Base-by-base conservation (phyloP, 176 grass and related monocot genomes). In the Stipa capillata region DNA sequence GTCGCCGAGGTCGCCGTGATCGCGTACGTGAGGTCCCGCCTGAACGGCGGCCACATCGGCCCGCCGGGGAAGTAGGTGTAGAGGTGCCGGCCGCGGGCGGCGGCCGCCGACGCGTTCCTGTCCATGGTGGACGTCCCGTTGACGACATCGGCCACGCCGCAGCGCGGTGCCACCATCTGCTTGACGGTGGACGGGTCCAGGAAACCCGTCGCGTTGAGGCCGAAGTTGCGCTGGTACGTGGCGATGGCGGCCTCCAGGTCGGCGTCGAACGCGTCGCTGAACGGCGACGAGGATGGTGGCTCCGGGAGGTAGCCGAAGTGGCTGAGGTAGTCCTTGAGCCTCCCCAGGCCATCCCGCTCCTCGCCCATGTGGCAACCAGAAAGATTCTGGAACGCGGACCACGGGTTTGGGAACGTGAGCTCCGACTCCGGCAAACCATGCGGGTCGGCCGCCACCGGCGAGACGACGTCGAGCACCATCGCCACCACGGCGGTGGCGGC, bases 81-180 rank as follows among this genome's bases (percentile, higher is more conserved):
- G 3, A 98, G 87, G 79, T 97, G 73, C 25, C 94, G 87, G 3
- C 94, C 91, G 57, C 44, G 91, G 3, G 1, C 18, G 36, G 5
- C 39, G 4, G 8, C 12, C 27, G 51, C 6, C 21, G 81, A 57
- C 18, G 75, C 39, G 69, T 50, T 80, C 74, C 57, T 21, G 27
- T 35, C 61, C 87, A 89, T 89, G 87, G 89, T 73, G 54, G 82
- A 94, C 0, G 83, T 83, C 8, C 85, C 87, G 43, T 98, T 98
- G 75, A 94, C 62, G 47, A 94, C 83, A 79, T 98, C 95, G 7
- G 92, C 83, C 7, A 98, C 95, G 36, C 95, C 95, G 78, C 95
- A 98, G 73, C 95, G 95, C 2, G 95, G 92, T 5, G 73, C 66
- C 35, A 94, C 75, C 80, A 98, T 86, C 84, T 92, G 89, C 0